Evolutionary conservation across 2,329 filamentous ascomycete genomes (phyloP).

Genomic region (Scedosporium aurantiacum): DNA sequence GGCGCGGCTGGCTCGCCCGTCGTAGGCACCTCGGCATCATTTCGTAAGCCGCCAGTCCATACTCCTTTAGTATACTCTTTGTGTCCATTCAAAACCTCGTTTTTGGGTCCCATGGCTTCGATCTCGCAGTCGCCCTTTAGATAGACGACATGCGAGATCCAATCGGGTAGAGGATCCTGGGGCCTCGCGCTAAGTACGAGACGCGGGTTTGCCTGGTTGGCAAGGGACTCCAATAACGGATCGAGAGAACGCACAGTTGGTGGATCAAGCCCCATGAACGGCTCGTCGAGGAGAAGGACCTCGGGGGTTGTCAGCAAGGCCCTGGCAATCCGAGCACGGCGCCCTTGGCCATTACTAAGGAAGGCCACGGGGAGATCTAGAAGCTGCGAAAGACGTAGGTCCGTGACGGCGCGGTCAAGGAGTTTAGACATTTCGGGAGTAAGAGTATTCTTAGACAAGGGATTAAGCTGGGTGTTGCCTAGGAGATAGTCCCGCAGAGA

Average conservation of each 20-base stretch:
- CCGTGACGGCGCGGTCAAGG: conserved; percentile 52
- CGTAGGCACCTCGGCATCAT: conserved; percentile 22
- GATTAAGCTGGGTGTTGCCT: conserved; percentile 75
- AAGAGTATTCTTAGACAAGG: conserved; percentile 25
- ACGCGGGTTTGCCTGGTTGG: conserved; percentile 54
- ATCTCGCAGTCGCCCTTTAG: conserved; percentile 58
- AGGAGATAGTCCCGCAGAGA: conserved; percentile 69
- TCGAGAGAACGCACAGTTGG: conserved; percentile 65
- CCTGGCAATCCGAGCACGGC: conserved; percentile 77
- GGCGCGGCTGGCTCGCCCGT: conserved; percentile 10
- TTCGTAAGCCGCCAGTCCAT: conserved; percentile 27
- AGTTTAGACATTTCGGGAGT: conserved; percentile 35
- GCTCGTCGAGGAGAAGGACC: conserved; percentile 78
- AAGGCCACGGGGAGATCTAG: conserved; percentile 77
- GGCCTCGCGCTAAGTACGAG: conserved; percentile 69
- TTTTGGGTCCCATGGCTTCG: conserved; percentile 52
- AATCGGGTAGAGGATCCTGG: conserved; percentile 78
- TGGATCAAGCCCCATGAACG: conserved; percentile 93
- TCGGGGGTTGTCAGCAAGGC: conserved; percentile 70
- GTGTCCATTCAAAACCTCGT: conserved; percentile 46
- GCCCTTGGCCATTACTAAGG: conserved; percentile 85
- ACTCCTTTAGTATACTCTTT: conserved; percentile 34
- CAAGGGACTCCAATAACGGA: conserved; percentile 56
- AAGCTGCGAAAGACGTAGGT: conserved; percentile 58
- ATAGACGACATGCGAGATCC: conserved; percentile 78